phyloP scores from a whole-genome alignment of 2,329 filamentous ascomycete genomes.

The Ramularia endophylla region DNA sequence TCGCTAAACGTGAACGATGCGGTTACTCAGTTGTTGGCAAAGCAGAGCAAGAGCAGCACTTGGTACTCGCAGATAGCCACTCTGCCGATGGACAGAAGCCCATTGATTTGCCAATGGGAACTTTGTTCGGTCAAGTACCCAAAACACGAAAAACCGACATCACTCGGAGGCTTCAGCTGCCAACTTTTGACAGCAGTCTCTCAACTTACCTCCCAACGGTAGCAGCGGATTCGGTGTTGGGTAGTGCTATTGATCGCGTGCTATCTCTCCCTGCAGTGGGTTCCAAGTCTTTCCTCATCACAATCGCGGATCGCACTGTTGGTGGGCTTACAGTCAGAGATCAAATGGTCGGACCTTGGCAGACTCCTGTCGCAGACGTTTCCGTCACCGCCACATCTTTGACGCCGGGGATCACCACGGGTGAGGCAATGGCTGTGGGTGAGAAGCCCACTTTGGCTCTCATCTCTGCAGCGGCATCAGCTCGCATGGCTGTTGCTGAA shows the following conservation, averaged over 20 bases:
- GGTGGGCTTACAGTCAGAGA: slow-evolving; percentile 84
- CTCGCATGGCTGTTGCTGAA: slow-evolving; percentile 93
- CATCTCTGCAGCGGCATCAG: slow-evolving; percentile 83
- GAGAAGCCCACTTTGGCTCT: slow-evolving; percentile 85
- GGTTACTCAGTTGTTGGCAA: slow-evolving; percentile 87
- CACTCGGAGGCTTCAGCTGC: slow-evolving; percentile 61
- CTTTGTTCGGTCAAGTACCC: slow-evolving; percentile 82
- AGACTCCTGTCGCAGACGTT: slow-evolving; percentile 87
- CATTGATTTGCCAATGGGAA: slow-evolving; percentile 84
- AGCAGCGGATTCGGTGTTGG: slow-evolving; percentile 22
- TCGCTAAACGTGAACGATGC: slow-evolving; percentile 77
- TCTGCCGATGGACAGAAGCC: slow-evolving; percentile 67
- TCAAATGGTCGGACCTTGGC: slow-evolving; percentile 96
- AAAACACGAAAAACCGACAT: slow-evolving; percentile 70
- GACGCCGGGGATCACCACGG: slow-evolving; percentile 63
- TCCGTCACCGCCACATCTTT: slow-evolving; percentile 86
- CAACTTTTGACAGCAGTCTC: slow-evolving; percentile 69
- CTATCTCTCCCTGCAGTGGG: slow-evolving; percentile 82
- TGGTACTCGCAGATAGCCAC: slow-evolving; percentile 77
- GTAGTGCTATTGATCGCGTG: slow-evolving; percentile 72
- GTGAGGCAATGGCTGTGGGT: slow-evolving; percentile 97
- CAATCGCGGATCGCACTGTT: slow-evolving; percentile 88
- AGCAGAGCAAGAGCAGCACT: slow-evolving; percentile 63
- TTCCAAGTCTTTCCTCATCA: slow-evolving; percentile 97
- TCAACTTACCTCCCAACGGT: slow-evolving; percentile 57